These are phyloP conservation scores for Juncus effusus DNA, from an alignment of 176 grass and related monocot species.

Conservation along the genomic window DNA sequence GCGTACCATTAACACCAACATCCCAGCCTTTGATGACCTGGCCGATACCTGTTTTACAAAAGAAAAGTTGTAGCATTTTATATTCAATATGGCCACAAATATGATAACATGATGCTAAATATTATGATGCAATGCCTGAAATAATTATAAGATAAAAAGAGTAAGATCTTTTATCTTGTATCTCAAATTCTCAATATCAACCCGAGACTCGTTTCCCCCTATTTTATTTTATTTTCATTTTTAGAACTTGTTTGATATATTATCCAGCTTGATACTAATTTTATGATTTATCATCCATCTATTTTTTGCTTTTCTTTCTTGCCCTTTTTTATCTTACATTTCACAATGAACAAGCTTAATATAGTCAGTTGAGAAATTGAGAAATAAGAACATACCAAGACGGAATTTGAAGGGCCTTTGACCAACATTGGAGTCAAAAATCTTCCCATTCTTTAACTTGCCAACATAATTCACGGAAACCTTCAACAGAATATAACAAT, in stretches of 20 bases:
- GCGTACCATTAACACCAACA: slow-evolving; percentile 66
- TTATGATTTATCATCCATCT: too few species aligned
- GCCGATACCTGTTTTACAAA: slow-evolving; percentile 60
- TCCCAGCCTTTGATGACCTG: slow-evolving; percentile 96
- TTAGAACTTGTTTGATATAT: too few species aligned
- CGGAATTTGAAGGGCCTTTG: slow-evolving; percentile 73
- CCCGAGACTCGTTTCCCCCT: too few species aligned
- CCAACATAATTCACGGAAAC: slow-evolving; percentile 83
- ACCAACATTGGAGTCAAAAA: slow-evolving; percentile 78
- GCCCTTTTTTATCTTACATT: too few species aligned
- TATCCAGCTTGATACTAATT: too few species aligned
- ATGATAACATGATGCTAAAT: background rate
- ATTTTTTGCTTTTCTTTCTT: too few species aligned
- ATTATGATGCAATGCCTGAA: too few species aligned
- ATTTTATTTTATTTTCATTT: too few species aligned
- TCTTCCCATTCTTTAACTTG: slow-evolving; percentile 79
- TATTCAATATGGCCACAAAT: slow-evolving; percentile 1
- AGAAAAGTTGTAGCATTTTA: background rate
- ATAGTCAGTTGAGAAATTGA: background rate
- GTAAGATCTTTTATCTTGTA: too few species aligned
- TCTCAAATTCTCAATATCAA: too few species aligned
- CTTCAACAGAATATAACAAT: slow-evolving; percentile 18
- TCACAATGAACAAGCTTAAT: too few species aligned
- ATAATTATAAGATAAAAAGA: too few species aligned
- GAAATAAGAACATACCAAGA: slow-evolving; percentile 48